phyloP scores from a whole-genome alignment of 768 basidiomycete species.

The Suillus bovinus region DNA sequence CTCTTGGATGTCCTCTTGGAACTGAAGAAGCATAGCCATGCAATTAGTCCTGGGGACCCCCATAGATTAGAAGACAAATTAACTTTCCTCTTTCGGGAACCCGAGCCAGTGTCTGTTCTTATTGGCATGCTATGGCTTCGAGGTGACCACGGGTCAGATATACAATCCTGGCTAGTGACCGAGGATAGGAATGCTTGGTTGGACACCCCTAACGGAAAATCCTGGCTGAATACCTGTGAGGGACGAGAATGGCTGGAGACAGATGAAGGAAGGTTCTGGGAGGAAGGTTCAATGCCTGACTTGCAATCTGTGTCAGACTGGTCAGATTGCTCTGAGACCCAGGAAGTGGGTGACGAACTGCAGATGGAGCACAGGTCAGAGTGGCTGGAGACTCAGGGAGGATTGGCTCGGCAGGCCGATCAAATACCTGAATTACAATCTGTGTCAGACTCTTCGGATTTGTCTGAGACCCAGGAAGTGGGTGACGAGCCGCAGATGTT shows the following conservation, averaged over 20 bases:
- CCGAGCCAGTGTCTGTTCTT: neutral
- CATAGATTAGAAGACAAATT: neutral
- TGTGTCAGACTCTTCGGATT: too few relatives aligned
- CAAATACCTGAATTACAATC: too few relatives aligned
- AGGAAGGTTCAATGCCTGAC: too few relatives aligned
- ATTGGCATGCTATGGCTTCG: neutral
- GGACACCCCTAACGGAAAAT: neutral
- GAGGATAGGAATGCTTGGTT: too few relatives aligned
- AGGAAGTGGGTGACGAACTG: neutral
- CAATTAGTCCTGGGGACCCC: neutral
- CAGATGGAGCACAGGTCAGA: too few relatives aligned
- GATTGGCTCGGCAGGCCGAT: too few relatives aligned
- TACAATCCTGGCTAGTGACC: neutral
- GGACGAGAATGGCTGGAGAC: neutral
- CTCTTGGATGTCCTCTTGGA: neutral
- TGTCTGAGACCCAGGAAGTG: neutral
- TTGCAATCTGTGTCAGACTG: too few relatives aligned
- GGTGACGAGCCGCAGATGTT: neutral
- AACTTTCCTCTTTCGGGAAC: neutral
- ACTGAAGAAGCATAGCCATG: neutral
- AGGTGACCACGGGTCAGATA: neutral
- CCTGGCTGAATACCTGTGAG: neutral
- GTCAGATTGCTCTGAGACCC: neutral
- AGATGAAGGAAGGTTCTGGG: neutral
- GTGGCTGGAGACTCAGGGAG: neutral